Base-by-base conservation (phyloP, 208 protist species). In the Acanthamoeba sp. region DNA sequence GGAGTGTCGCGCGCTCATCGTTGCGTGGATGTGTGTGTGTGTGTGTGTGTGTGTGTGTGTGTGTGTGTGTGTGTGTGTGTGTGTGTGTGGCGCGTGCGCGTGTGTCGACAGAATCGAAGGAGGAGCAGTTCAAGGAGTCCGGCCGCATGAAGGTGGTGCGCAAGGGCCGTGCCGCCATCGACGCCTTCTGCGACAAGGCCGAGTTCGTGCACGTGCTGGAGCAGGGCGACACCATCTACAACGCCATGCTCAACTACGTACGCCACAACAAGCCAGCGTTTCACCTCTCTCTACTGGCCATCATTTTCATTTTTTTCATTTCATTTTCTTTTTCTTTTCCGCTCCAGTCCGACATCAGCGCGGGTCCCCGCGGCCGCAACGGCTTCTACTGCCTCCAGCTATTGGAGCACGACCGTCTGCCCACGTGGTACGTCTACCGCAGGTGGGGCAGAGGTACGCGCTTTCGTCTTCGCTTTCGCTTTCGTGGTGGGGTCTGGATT, bases 241-340 rank as follows among this genome's bases (percentile, higher is more conserved):
- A 89, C 80, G 50, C 50, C 29, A 89, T 89, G 80, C 80, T 89
- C 32, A 89, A 89, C 50, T 42, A 64, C 42, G 73, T 82, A 45
- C 42, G 73, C 12, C 38, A 50, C 45, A 50, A n/a, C n/a, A n/a
- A n/a, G n/a, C n/a, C 64, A 38, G 64, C 64, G n/a, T 78, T 20
- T 27, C 0, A 20, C 66, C 34, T 42, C n/a, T n/a, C n/a, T n/a
- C 9, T 73, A 6, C 32, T 36, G 9, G 12, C 29, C 32, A 38
- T 36, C 32, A n/a, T 73, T 20, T 10, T 73, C 29, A 6, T 38
- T 22, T 7, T 73, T 20, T 10, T 73, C 29, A 20, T 73, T n/a
- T n/a, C n/a, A n/a, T 22, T 22, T 73, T n/a, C 24, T 38, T 38
- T 6, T 73, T 12, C 24, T n/a, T 73, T 7, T 38, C 64, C n/a